Conservation (phyloP, 2,329 filamentous ascomycete genomes). For the Aureobasidium sp. region DNA sequence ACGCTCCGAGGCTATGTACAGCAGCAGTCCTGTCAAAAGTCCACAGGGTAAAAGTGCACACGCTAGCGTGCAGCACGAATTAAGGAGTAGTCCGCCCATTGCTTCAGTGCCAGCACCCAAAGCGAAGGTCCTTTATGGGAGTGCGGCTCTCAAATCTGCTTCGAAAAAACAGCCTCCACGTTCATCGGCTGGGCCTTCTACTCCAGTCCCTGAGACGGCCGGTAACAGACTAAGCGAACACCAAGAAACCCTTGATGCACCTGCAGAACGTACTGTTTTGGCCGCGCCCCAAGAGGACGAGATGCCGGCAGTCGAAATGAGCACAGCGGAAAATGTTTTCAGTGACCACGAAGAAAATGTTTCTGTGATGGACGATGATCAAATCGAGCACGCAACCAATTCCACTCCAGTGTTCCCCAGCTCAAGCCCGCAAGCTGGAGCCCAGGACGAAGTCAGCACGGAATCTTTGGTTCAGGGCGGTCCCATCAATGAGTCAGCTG, state of each 20-base stretch:
- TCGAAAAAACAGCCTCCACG: background rate
- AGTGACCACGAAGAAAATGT: background rate
- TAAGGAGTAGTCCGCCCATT: slow-evolving; percentile 7
- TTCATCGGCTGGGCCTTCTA: background rate
- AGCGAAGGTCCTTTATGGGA: background rate
- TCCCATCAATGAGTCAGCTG: background rate
- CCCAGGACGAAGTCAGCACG: background rate
- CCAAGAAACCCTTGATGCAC: background rate
- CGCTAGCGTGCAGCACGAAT: background rate
- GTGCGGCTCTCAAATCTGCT: background rate
- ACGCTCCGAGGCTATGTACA: slow-evolving; percentile 3
- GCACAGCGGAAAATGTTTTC: background rate
- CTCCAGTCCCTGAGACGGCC: background rate
- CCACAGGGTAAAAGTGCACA: background rate
- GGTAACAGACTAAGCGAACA: background rate
- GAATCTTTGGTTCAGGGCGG: background rate
- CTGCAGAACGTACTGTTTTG: background rate
- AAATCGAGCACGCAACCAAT: background rate
- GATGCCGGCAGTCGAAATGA: background rate
- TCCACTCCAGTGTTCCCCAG: background rate
- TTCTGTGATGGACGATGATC: background rate
- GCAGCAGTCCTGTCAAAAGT: slow-evolving; percentile 2
- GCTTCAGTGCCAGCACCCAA: background rate
- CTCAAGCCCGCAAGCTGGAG: background rate
- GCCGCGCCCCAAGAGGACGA: background rate